These are phyloP conservation scores for Malassezia sympodialis DNA, from an alignment of 1,284 basidiomycete species.

Conservation along the genomic window DNA sequence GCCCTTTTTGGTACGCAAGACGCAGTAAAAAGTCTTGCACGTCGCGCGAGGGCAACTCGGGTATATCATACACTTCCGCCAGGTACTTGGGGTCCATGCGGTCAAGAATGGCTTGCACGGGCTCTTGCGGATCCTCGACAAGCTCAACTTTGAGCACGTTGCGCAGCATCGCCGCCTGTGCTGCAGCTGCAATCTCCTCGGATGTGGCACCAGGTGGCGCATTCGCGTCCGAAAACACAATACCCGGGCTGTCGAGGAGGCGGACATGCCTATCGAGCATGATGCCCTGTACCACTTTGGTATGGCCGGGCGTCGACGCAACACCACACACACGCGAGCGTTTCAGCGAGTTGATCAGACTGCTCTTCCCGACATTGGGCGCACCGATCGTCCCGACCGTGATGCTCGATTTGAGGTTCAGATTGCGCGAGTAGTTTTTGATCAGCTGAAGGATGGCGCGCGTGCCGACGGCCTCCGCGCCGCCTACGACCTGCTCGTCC, in stretches of 20 bases:
- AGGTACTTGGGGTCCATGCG: slow-evolving; percentile 30
- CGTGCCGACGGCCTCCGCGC: slow-evolving; percentile 52
- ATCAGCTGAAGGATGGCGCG: slow-evolving; percentile 67
- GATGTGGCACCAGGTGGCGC: slow-evolving; percentile 14
- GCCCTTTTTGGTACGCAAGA: slow-evolving; percentile 71
- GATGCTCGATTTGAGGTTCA: slow-evolving; percentile 37
- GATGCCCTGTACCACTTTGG: slow-evolving; percentile 83
- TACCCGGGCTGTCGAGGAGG: slow-evolving; percentile 90
- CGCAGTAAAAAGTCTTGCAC: slow-evolving; percentile 81
- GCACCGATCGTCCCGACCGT: slow-evolving; percentile 92
- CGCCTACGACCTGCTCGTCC: slow-evolving; percentile 18
- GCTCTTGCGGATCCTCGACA: slow-evolving; percentile 68
- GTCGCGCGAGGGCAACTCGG: slow-evolving; percentile 49
- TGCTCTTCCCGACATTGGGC: slow-evolving; percentile 94
- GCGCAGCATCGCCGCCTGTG: slow-evolving; percentile 53
- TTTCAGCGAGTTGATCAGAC: slow-evolving; percentile 87
- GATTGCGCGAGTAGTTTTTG: slow-evolving; percentile 66
- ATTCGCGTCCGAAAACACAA: slow-evolving; percentile 54
- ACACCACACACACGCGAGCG: slow-evolving; percentile 62
- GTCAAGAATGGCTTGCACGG: slow-evolving; percentile 40
- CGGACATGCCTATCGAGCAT: slow-evolving; percentile 84
- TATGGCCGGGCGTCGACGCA: slow-evolving; percentile 90
- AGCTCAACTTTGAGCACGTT: slow-evolving; percentile 89
- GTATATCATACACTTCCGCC: slow-evolving; percentile 30
- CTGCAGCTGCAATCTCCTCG: slow-evolving; percentile 14